These are phyloP conservation scores for Viola pubescens DNA, from an alignment of 441 rosid genomes.

Conservation along the genomic window DNA sequence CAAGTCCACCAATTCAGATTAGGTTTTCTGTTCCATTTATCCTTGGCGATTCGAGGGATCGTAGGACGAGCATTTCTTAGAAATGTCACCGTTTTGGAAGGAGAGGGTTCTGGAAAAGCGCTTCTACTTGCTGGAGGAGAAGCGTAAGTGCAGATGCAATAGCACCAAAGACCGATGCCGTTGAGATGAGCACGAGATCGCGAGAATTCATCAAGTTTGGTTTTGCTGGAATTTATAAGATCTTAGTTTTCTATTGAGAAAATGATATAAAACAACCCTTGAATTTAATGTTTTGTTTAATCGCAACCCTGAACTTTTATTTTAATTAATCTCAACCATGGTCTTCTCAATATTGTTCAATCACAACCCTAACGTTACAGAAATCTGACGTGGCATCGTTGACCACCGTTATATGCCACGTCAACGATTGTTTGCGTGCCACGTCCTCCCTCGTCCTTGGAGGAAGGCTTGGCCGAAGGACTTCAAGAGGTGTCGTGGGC, in stretches of 20 bases:
- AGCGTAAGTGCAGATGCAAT: constrained; percentile 49
- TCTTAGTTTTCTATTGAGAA: neutral
- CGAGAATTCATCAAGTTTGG: constrained; percentile 44
- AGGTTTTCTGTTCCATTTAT: constrained; percentile 25
- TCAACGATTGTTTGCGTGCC: neutral
- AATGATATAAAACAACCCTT: too few relatives aligned
- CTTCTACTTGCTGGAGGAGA: constrained; percentile 29
- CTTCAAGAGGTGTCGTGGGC: too few relatives aligned
- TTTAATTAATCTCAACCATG: too few relatives aligned
- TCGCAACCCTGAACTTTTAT: too few relatives aligned
- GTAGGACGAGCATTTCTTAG: constrained; percentile 31
- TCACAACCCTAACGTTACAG: too few relatives aligned
- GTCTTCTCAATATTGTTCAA: too few relatives aligned
- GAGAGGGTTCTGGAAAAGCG: constrained; percentile 22
- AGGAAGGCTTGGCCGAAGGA: too few relatives aligned
- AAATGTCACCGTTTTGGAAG: constrained; percentile 25
- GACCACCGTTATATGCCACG: neutral
- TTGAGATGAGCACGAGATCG: constrained; percentile 46
- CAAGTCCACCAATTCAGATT: neutral
- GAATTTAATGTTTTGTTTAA: too few relatives aligned
- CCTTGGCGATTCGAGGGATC: constrained; percentile 73
- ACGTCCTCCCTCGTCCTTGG: too few relatives aligned
- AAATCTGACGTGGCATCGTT: neutral
- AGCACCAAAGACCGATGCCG: constrained; percentile 62
- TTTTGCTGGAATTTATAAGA: neutral